phyloP scores from a whole-genome alignment of 2,329 filamentous ascomycete genomes.

The Neofusicoccum umdonicola region DNA sequence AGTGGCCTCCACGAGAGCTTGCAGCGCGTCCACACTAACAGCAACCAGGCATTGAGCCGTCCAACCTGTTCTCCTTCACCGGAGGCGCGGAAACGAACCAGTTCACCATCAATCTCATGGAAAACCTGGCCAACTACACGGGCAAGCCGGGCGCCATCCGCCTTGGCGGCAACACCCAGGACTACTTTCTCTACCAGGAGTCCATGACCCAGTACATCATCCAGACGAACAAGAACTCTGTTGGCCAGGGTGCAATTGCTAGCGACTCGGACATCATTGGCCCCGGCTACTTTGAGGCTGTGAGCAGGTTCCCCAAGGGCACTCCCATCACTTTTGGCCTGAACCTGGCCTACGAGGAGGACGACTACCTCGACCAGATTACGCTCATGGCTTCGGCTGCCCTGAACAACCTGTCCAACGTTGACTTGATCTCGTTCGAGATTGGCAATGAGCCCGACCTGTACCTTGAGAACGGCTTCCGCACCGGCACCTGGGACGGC shows the following conservation, averaged over 20 bases:
- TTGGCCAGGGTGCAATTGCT: conserved; percentile 41
- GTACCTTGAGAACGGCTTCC: conserved; percentile 46
- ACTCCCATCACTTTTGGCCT: conserved; percentile 52
- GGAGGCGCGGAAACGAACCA: conserved; percentile 43
- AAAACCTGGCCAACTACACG: conserved; percentile 50
- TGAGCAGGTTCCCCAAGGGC: conserved; percentile 50
- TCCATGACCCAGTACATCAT: conserved; percentile 37
- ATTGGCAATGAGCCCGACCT: conserved; percentile 46
- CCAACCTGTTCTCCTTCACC: conserved; percentile 53
- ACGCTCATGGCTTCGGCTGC: conserved; percentile 41
- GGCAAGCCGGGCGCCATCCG: conserved; percentile 50
- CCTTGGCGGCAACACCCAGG: conserved; percentile 52
- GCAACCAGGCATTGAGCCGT: conserved; percentile 48
- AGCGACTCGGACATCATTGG: conserved; percentile 49
- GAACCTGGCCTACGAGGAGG: conserved; percentile 48
- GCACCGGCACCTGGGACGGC: conserved; percentile 45
- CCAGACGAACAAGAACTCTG: conserved; percentile 38
- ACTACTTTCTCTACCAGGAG: conserved; percentile 48
- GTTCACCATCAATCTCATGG: conserved; percentile 48
- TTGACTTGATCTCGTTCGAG: conserved; percentile 42
- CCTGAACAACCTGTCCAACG: conserved; percentile 36
- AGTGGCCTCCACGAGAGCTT: conserved; percentile 49
- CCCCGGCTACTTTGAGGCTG: conserved; percentile 47
- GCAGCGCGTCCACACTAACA: not conserved
- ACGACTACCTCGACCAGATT: conserved; percentile 46